Percentiles rank a stretch among this genome's conserved stretches.
phyloP scores from a whole-genome alignment of 2,329 filamentous ascomycete genomes.

The Ophiostoma tasmaniense region DNA sequence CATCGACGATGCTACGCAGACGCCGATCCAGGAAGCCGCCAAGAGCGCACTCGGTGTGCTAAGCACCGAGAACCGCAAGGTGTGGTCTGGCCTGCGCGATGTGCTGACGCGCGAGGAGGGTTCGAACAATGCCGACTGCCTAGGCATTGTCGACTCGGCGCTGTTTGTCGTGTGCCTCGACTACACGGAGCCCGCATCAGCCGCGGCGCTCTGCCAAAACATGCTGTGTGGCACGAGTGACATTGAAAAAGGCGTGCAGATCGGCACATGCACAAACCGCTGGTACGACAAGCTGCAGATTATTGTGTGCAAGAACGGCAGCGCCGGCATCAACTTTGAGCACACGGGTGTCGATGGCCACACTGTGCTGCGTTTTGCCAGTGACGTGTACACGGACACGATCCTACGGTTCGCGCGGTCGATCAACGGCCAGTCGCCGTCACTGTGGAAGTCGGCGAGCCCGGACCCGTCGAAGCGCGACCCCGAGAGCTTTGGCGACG shows the following conservation, averaged over 20 bases:
- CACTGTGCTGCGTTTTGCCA: slow-evolving; percentile 91
- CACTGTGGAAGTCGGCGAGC: slow-evolving; percentile 80
- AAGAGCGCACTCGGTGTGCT: slow-evolving; percentile 88
- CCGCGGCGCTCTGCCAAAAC: slow-evolving; percentile 85
- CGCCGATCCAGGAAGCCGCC: slow-evolving; percentile 87
- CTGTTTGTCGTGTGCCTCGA: slow-evolving; percentile 89
- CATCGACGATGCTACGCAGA: slow-evolving; percentile 80
- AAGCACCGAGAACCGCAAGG: slow-evolving; percentile 92
- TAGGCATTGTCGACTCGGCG: slow-evolving; percentile 91
- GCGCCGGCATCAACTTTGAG: slow-evolving; percentile 97
- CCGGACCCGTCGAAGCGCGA: slow-evolving; percentile 90
- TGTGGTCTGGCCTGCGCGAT: slow-evolving; percentile 87
- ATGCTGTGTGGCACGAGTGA: slow-evolving; percentile 96
- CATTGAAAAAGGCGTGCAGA: slow-evolving; percentile 86
- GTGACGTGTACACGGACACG: slow-evolving; percentile 94
- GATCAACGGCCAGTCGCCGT: slow-evolving; percentile 89
- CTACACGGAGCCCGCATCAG: slow-evolving; percentile 75
- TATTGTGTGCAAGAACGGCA: slow-evolving; percentile 97
- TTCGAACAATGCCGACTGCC: slow-evolving; percentile 90
- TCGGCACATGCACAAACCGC: slow-evolving; percentile 93
- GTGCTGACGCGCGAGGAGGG: slow-evolving; percentile 75
- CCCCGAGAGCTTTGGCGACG: slow-evolving; percentile 83
- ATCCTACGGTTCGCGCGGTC: slow-evolving; percentile 90
- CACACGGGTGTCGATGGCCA: slow-evolving; percentile 97
- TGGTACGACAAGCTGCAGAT: slow-evolving; percentile 99